Conservation (phyloP, 352 stramenopile genomes). For the Phytopythium mirpurense region DNA sequence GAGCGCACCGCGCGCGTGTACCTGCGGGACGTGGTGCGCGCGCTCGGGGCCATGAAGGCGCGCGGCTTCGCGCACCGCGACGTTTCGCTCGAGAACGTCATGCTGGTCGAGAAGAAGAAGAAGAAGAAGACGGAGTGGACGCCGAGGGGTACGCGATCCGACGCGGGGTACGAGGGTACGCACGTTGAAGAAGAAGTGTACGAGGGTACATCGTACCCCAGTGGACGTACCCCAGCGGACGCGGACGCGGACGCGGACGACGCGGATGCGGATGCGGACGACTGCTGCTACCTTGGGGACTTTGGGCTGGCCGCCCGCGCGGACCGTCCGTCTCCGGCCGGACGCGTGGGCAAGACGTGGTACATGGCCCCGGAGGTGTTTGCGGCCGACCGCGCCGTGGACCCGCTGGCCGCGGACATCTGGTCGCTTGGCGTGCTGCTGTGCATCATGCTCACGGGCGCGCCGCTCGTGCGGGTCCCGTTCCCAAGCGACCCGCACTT, state of each 20-base stretch:
- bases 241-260: neutral
- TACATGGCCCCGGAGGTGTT: constrained; percentile 71
- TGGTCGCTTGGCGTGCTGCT: constrained; percentile 63
- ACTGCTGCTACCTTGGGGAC: constrained; percentile 43
- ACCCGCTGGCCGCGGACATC: constrained; percentile 41
- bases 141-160: neutral
- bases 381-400: constrained; percentile 28
- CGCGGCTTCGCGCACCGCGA: constrained; percentile 54
- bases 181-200: neutral
- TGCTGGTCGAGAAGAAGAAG: constrained; percentile 16
- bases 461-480: constrained; percentile 39
- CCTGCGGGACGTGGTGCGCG: constrained; percentile 29
- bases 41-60: constrained; percentile 28
- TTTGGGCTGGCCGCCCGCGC: constrained; percentile 34
- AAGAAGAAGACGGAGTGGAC: neutral
- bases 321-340: constrained; percentile 14
- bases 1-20: constrained; percentile 30
- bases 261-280: constrained; percentile 10
- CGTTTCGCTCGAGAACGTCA: constrained; percentile 60
- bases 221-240: neutral
- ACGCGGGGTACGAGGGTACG: neutral
- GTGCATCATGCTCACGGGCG: constrained; percentile 53
- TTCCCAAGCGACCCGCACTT: constrained; percentile 30
- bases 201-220: neutral
- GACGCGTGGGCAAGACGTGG: constrained; percentile 50